Conservation (phyloP, 805 yeast genomes). For the Teunomyces cretensis region DNA sequence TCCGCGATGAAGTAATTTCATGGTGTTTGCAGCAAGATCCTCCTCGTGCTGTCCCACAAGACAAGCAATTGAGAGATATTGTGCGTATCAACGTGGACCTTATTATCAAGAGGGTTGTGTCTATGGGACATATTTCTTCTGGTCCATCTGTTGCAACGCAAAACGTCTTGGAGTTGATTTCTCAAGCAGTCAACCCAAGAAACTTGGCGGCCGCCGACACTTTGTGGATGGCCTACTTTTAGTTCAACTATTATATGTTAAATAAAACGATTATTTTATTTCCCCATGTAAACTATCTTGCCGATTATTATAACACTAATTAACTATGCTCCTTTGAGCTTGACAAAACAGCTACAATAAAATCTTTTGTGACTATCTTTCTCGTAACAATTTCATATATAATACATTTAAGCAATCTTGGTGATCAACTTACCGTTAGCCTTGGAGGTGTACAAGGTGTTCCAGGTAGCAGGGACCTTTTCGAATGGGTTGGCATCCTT, state of each 20-base stretch:
- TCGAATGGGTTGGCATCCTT: constrained; percentile 25
- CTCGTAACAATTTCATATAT: too few relatives aligned
- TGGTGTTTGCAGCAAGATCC: constrained; percentile 89
- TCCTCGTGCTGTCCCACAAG: constrained; percentile 72
- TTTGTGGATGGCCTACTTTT: constrained; percentile 93
- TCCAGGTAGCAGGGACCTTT: constrained; percentile 50
- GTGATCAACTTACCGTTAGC: constrained; percentile 52
- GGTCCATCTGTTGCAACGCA: constrained; percentile 86
- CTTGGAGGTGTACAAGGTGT: constrained; percentile 47
- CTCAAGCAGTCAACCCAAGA: constrained; percentile 94
- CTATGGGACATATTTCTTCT: constrained; percentile 55
- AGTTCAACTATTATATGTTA: constrained; percentile 8
- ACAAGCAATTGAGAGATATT: constrained; percentile 79
- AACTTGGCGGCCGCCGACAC: constrained; percentile 89
- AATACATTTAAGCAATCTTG: constrained; percentile 14
- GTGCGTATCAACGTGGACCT: constrained; percentile 86
- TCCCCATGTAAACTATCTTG: background rate
- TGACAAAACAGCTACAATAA: too few relatives aligned
- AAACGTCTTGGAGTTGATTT: constrained; percentile 82
- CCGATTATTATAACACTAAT: too few relatives aligned
- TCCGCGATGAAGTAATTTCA: constrained; percentile 90
- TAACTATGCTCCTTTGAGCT: too few relatives aligned
- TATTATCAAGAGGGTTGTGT: constrained; percentile 73
- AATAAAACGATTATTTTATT: background rate
- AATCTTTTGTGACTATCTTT: too few relatives aligned